phyloP scores from a whole-genome alignment of 768 basidiomycete species.

The Collybia sordida region DNA sequence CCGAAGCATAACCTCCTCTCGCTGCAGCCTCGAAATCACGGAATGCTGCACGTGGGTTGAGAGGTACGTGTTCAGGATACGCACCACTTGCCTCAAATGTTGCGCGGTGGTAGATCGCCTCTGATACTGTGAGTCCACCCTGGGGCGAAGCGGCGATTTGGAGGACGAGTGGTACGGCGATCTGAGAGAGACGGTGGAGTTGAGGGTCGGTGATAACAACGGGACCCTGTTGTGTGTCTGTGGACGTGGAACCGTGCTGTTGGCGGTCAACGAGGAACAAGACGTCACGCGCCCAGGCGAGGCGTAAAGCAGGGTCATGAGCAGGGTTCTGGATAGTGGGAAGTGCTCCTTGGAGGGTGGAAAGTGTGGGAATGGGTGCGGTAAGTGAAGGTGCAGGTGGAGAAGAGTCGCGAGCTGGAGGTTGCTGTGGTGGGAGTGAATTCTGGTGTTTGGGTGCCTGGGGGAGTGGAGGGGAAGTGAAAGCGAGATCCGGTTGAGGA shows the following conservation, averaged over 20 bases:
- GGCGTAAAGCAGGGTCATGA: conserved; percentile 58
- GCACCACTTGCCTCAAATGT: conserved; percentile 72
- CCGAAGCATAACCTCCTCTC: conserved; percentile 68
- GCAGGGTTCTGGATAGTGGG: conserved; percentile 50
- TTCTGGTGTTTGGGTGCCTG: conserved; percentile 17
- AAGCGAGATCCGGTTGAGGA: conserved; percentile 2
- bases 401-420: conserved; percentile 12
- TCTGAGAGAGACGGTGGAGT: conserved; percentile 56
- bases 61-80: conserved; percentile 61
- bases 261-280: conserved; percentile 71
- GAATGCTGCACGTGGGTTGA: conserved; percentile 80
- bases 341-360: conserved; percentile 53
- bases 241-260: conserved; percentile 23
- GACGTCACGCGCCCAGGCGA: conserved; percentile 84
- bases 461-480: conserved; percentile 9
- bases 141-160: conserved; percentile 43
- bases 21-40: conserved; percentile 87
- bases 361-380: conserved; percentile 64
- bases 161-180: conserved; percentile 67
- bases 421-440: conserved; percentile 15
- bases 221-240: conserved; percentile 52
- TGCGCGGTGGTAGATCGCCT: conserved; percentile 77
- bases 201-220: conserved; percentile 56
- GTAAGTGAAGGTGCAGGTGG: conserved; percentile 59
- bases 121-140: conserved; percentile 48